Evolutionary conservation across 768 basidiomycete genomes (phyloP).

Genomic region (Trametes punicea): DNA sequence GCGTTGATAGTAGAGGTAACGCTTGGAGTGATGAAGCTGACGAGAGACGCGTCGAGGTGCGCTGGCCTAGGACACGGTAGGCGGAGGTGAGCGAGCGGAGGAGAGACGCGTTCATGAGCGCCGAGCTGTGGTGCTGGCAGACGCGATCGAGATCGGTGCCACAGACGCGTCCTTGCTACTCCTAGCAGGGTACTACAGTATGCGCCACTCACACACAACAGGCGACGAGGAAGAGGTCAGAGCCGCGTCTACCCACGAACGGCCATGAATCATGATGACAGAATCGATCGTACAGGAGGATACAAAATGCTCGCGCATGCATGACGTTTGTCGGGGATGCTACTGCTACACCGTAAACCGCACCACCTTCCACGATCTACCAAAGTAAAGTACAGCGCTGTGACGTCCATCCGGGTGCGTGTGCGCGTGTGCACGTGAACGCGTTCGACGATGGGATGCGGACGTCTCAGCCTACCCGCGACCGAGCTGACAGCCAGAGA

Average conservation of each 20-base stretch:
- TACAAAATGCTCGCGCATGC: too few relatives aligned
- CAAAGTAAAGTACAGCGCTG: background rate
- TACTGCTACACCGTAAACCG: background rate
- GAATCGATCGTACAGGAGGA: too few relatives aligned
- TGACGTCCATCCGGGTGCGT: background rate
- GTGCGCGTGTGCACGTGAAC: background rate
- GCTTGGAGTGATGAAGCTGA: background rate
- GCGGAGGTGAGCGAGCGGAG: background rate
- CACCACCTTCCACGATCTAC: conserved; percentile 9
- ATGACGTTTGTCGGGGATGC: too few relatives aligned
- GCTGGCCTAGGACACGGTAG: background rate
- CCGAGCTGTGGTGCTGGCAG: background rate
- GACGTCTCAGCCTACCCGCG: background rate
- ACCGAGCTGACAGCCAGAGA: background rate
- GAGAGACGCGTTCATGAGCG: conserved; percentile 6
- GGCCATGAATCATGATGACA: too few relatives aligned
- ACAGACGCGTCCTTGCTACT: conserved; percentile 17
- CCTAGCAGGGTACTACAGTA: too few relatives aligned
- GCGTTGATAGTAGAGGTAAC: background rate
- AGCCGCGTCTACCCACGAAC: too few relatives aligned
- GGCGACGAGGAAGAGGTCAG: too few relatives aligned
- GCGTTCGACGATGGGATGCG: background rate
- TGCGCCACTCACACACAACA: too few relatives aligned
- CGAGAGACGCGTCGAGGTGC: background rate
- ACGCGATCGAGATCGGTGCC: conserved; percentile 15